Conservation (phyloP, 139 green algal genomes). For the Haematococcus sp. region DNA sequence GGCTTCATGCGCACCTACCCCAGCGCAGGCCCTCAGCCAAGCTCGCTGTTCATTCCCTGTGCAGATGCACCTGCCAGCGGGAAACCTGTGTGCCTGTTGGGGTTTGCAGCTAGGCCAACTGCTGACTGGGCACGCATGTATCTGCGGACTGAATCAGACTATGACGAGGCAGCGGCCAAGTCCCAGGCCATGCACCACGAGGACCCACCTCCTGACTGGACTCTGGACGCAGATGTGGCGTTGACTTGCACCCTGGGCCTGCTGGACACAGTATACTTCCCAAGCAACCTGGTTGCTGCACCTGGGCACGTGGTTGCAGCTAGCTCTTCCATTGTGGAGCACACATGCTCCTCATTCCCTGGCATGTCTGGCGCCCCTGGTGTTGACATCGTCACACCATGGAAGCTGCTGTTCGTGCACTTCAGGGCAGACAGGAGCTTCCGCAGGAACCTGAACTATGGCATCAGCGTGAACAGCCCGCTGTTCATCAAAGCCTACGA, state of each 20-base stretch:
- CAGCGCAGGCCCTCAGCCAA: neutral
- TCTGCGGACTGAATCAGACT: conserved; percentile 18
- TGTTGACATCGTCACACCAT: conserved; percentile 5
- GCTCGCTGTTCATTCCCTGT: conserved; percentile 12
- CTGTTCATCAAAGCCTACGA: conserved; percentile 21
- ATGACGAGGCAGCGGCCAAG: neutral
- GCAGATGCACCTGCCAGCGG: conserved; percentile 1
- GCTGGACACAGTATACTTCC: neutral
- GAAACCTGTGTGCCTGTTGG: conserved; percentile 10
- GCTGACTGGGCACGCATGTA: conserved; percentile 4
- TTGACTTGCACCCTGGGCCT: neutral
- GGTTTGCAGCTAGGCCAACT: conserved; percentile 1
- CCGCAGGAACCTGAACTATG: neutral
- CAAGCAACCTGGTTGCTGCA: too few species aligned
- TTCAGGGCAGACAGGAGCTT: neutral
- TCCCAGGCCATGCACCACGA: neutral
- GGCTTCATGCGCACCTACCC: too few species aligned
- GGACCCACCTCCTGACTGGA: conserved; percentile 3
- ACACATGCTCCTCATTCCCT: conserved; percentile 23
- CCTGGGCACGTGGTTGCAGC: too few species aligned
- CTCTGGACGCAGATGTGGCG: neutral
- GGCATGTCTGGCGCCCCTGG: conserved; percentile 15
- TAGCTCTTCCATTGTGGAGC: neutral
- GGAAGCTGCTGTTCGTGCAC: conserved; percentile 20
- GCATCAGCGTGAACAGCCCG: conserved; percentile 14